These are phyloP conservation scores for Podaxis carcinomalis DNA, from an alignment of 768 basidiomycete species.

Conservation along the genomic window DNA sequence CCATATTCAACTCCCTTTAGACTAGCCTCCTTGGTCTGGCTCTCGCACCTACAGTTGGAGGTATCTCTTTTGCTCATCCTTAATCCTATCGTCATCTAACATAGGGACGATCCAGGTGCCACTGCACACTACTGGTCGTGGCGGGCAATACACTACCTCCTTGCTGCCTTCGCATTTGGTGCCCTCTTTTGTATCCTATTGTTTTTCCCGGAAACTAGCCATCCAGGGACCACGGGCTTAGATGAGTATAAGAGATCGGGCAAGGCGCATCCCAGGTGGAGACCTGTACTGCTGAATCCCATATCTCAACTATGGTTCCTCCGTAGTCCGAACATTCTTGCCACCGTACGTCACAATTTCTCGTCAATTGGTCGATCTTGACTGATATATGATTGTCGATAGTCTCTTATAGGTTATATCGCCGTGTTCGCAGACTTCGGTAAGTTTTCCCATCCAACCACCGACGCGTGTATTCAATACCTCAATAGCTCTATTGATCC, in stretches of 20 bases:
- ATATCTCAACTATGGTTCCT: constrained; percentile 42
- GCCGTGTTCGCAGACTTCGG: constrained; percentile 35
- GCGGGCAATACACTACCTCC: constrained; percentile 49
- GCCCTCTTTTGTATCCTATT: constrained; percentile 35
- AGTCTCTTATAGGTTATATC: constrained; percentile 20
- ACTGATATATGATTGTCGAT: background rate
- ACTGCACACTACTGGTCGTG: constrained; percentile 42
- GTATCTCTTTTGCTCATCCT: constrained; percentile 19
- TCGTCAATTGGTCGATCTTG: background rate
- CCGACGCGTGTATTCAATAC: background rate
- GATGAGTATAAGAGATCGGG: constrained; percentile 40
- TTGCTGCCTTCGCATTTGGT: constrained; percentile 38
- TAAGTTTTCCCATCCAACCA: constrained; percentile 22
- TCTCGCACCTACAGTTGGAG: constrained; percentile 55
- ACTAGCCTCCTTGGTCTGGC: constrained; percentile 55
- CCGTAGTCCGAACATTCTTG: constrained; percentile 50
- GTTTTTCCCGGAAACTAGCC: constrained; percentile 63
- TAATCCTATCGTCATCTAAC: background rate
- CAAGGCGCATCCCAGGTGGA: constrained; percentile 15
- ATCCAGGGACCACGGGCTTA: constrained; percentile 52
- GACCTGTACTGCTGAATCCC: constrained; percentile 49
- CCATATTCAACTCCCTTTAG: constrained; percentile 22
- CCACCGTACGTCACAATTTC: constrained; percentile 35
- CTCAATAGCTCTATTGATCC: background rate
- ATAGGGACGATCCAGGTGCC: background rate